A percentile compares a stretch with the other conserved stretches of the same genome.
These are phyloP conservation scores for Podila clonocystis DNA, from an alignment of 192 early-diverging fungal species.

Conservation along the genomic window DNA sequence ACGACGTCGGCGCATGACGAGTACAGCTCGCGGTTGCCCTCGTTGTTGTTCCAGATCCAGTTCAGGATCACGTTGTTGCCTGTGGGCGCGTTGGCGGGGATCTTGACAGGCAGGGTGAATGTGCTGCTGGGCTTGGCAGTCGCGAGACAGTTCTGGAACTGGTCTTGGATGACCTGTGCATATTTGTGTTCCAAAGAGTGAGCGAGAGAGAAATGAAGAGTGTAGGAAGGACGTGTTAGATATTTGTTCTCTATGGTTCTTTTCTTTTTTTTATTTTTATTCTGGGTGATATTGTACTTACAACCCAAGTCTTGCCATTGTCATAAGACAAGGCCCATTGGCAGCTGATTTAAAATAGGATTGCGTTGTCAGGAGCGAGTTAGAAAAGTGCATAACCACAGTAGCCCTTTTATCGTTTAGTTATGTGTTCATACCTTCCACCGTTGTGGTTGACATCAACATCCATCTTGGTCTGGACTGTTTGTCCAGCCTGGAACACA, in stretches of 20 bases:
- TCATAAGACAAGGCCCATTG: conserved; percentile 50
- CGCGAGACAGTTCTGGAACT: conserved; percentile 63
- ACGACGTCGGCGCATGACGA: conserved; percentile 71
- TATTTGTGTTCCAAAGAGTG: neutral
- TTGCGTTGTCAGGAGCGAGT: neutral
- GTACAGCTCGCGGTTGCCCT: conserved; percentile 77
- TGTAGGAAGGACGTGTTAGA: neutral
- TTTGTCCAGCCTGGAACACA: conserved; percentile 40
- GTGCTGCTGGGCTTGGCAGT: conserved; percentile 55
- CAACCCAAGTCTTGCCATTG: conserved; percentile 44
- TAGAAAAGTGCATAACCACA: neutral
- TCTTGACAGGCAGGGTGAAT: conserved; percentile 52
- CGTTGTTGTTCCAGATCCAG: conserved; percentile 75
- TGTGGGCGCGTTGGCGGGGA: conserved; percentile 63
- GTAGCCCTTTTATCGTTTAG: neutral
- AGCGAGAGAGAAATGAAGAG: neutral
- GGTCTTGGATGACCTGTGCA: conserved; percentile 63
- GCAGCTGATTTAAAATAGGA: conserved; percentile 18
- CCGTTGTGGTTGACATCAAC: conserved; percentile 47
- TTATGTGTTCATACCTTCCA: conserved; percentile 22
- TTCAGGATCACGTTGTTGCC: conserved; percentile 61
- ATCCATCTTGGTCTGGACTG: conserved; percentile 35
- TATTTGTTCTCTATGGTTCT: neutral
- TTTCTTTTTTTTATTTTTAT: neutral
- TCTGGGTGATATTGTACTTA: conserved; percentile 7